A percentile compares a stretch with the other conserved stretches of the same genome.
phyloP scores from a whole-genome alignment of 257 asterid genomes.

The Salvia miltiorrhiza region DNA sequence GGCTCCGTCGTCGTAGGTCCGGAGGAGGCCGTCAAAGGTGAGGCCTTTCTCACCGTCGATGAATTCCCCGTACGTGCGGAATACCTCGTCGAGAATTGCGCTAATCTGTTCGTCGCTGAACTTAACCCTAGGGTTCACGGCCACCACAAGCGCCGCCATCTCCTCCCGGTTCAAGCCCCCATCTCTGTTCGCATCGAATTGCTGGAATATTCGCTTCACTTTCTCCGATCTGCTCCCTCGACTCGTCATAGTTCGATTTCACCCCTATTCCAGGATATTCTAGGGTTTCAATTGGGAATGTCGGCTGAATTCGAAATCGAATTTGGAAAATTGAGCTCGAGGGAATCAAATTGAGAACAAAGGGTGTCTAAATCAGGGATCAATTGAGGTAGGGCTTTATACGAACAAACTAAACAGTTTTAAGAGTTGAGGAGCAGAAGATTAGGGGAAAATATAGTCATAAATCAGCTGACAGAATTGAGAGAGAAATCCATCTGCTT shows the following conservation, averaged over 20 bases:
- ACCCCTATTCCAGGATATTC: neutral
- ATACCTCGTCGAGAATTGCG: constrained; percentile 89
- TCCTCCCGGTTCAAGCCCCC: constrained; percentile 90
- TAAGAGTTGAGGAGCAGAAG: neutral
- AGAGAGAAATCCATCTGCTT: neutral
- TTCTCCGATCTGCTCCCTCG: constrained; percentile 97
- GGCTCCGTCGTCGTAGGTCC: constrained; percentile 97
- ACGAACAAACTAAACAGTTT: constrained; percentile 1
- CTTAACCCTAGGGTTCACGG: constrained; percentile 88
- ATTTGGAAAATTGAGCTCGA: constrained; percentile 8
- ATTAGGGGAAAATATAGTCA: neutral
- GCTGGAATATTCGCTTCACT: constrained; percentile 80
- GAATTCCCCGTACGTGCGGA: constrained; percentile 83
- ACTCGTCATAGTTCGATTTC: constrained; percentile 52
- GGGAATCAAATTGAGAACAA: constrained; percentile 11
- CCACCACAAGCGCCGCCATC: constrained; percentile 89
- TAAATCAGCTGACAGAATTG: constrained; percentile 15
- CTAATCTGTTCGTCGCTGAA: constrained; percentile 93
- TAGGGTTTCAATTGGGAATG: constrained; percentile 27
- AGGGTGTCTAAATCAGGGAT: constrained; percentile 16
- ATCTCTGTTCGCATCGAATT: constrained; percentile 70
- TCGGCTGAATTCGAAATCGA: neutral
- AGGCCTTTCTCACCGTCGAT: constrained; percentile 83
- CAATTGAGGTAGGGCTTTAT: constrained; percentile 8
- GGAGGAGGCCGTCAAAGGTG: constrained; percentile 80